Base-by-base conservation (phyloP, 208 protist genomes). In the Leishmania martiniquensis region DNA sequence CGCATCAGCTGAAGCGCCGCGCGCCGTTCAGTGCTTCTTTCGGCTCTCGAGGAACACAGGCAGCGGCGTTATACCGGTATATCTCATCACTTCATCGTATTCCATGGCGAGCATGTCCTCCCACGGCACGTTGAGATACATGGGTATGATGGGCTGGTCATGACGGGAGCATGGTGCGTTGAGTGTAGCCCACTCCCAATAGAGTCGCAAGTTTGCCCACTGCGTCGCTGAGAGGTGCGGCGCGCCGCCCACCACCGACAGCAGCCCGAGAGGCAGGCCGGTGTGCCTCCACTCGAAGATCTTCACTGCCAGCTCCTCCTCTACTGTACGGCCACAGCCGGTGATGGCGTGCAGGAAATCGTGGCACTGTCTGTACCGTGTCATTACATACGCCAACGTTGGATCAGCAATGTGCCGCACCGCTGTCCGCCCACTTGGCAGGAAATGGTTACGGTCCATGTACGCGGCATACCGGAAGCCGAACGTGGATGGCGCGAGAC, bases 281-380 rank as follows among this genome's bases (percentile, higher is more conserved):
- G 93, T 97, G 76, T 97, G 93, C 49, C 86, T 80, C 85, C 85
- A 97, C 80, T 97, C 93, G 25, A 97, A 68, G 1, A 97, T 76
- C 80, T 97, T 97, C 78, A 97, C 85, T 15, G 90, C 91, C 1
- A 97, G 71, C 81, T 97, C 93, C 83, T 97, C 93, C 77, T 97
- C 91, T 0, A 97, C 87, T 17, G 93, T 89, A 65, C 93, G 91
- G 13, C 93, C 93, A 52, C 86, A 94, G 39, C 84, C 90, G 1
- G 82, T 72, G 74, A 84, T 80, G 34, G 84, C 87, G 83, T 97
- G 93, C 47, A 95, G 59, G 74, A 95, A 97, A 79, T 97, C 93
- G 76, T 97, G 93, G 75, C 86, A 93, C 79, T 97, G 85, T n/a
- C 93, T 91, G 71, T 97, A 93, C 65, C 93, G 88, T 49, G 83